Percentiles rank a stretch among this genome's conserved stretches.
Evolutionary conservation across 768 basidiomycete species (phyloP).

Genomic region (Lactifluus piperatus): DNA sequence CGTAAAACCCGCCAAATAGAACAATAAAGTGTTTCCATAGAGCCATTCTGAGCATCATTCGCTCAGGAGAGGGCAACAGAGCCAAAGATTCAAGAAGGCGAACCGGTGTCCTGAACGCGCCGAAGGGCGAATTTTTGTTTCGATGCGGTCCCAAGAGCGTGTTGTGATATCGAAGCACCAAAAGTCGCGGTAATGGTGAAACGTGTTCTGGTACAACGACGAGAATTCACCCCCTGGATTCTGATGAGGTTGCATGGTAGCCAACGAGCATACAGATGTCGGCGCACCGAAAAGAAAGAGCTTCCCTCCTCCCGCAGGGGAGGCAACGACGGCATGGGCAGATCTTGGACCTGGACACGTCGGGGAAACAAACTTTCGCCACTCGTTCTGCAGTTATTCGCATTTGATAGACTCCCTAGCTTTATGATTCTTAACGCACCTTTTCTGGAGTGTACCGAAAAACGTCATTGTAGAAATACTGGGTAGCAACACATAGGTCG

Average conservation of each 20-base stretch:
- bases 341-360: constrained; percentile 84
- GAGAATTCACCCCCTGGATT: constrained; percentile 75
- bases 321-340: constrained; percentile 74
- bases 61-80: neutral
- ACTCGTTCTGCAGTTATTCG: constrained; percentile 54
- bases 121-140: constrained; percentile 72
- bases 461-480: constrained; percentile 86
- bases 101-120: constrained; percentile 80
- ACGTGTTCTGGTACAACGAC: constrained; percentile 69
- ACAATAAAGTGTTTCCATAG: constrained; percentile 84
- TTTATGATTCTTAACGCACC: constrained; percentile 28
- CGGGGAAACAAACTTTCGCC: constrained; percentile 77
- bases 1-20: constrained; percentile 87
- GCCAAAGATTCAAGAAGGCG: constrained; percentile 15
- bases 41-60: constrained; percentile 54
- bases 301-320: constrained; percentile 75
- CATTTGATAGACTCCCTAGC: neutral
- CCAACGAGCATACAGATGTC: neutral
- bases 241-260: neutral
- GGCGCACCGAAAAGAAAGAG: constrained; percentile 67
- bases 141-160: constrained; percentile 82
- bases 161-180: constrained; percentile 79
- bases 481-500: neutral
- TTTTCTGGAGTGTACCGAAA: constrained; percentile 84
- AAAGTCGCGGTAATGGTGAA: constrained; percentile 85